Evolutionary conservation across 140 eudicot genomes (phyloP), one percentile per base, ranked within the genome.

Genomic region (Erigeron philadelphicus): DNA sequence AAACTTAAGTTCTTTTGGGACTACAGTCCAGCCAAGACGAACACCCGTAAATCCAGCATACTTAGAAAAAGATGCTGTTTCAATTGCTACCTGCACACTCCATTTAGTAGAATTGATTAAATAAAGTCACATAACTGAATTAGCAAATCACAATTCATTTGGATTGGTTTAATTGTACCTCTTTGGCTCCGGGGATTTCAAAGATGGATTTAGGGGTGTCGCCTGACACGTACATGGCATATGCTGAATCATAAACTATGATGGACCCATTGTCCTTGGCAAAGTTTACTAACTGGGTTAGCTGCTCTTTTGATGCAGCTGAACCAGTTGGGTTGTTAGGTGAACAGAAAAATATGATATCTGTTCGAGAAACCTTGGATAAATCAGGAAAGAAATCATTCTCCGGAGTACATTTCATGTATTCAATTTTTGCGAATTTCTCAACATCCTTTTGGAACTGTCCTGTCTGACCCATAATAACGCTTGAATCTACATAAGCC

Each of bases 401-500:
- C 63, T 88, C 86, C 11, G 98, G 95, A 25, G 80, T 84, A 55
- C 98, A 92, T 65, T 75, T 84, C 95, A 92, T 86, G 85, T 92
- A 92, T 67, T 84, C 96, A 35, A 92, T 86, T 2, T 86, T 88
- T 2, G 72, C 87, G 61, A 79, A 92, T 70, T 79, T 78, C 75
- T 84, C 93, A 15, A 79, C 76, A 25, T 84, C 87, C 65, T 83
- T 78, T 68, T 88, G 86, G 65, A 56, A 82, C 72, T 72, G 81
- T 18, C 95, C 95, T 41, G 95, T 86, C 73, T 88, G 98, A 18
- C 96, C 96, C 83, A 92, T 81, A 53, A 92, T 88, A 41, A 88
- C 96, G 75, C 96, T 86, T 68, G 98, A 92, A 77, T 92, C 98
- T 50, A 88, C 88, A 80, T 92, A 92, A 52, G 98, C 98, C 98